Conservation (phyloP, 192 early-diverging fungal species). For the Podila horticola region DNA sequence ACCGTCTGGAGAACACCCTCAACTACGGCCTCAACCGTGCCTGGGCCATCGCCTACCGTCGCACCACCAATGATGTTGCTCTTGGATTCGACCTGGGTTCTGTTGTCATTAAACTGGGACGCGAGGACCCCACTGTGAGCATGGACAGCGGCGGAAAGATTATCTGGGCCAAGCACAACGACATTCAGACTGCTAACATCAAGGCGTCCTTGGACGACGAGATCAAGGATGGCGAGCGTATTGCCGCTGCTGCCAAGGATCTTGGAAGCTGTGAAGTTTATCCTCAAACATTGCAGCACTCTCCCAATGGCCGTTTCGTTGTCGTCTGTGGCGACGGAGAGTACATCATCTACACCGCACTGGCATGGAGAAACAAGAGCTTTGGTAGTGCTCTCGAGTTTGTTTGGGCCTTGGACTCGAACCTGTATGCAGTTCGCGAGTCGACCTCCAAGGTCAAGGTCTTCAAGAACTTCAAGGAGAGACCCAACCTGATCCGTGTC, state of each 20-base stretch:
- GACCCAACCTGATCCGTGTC: conserved; percentile 72
- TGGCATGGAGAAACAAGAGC: conserved; percentile 99
- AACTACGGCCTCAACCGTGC: conserved; percentile 98
- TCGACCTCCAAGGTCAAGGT: conserved; percentile 89
- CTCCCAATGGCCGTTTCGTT: conserved; percentile 98
- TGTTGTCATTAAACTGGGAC: conserved; percentile 94
- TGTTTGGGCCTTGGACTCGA: conserved; percentile 97
- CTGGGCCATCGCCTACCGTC: conserved; percentile 92
- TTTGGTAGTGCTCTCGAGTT: conserved; percentile 96
- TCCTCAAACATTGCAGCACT: conserved; percentile 95
- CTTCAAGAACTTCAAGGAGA: conserved; percentile 98
- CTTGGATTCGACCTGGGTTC: conserved; percentile 97
- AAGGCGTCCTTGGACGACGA: conserved; percentile 85
- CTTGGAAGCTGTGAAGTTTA: conserved; percentile 98
- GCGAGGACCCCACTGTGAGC: conserved; percentile 94
- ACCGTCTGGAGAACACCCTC: conserved; percentile 94
- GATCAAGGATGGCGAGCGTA: conserved; percentile 92
- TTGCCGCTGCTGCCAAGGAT: conserved; percentile 89
- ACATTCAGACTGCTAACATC: conserved; percentile 95
- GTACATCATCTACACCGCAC: conserved; percentile 99
- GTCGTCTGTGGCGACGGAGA: conserved; percentile 99
- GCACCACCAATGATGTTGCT: conserved; percentile 90
- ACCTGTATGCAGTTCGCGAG: conserved; percentile 97
- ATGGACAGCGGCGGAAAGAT: conserved; percentile 98
- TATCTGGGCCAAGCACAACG: conserved; percentile 97